These are phyloP conservation scores for Sphaerulina populicola DNA, from an alignment of 2,329 filamentous ascomycete species.

Conservation along the genomic window DNA sequence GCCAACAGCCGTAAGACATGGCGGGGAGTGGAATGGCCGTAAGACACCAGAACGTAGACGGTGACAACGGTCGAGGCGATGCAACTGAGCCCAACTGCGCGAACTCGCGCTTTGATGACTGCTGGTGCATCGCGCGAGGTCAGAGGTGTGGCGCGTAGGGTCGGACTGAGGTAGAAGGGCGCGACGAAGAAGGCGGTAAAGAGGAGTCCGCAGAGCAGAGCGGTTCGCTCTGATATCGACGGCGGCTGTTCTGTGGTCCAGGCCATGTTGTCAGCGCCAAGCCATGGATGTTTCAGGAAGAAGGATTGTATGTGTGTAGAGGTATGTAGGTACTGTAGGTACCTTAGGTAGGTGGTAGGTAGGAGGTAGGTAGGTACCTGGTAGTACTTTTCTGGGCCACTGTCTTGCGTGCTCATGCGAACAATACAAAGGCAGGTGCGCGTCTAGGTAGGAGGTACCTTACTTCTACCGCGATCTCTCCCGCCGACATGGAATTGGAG, in stretches of 20 bases:
- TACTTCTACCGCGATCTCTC: not conserved
- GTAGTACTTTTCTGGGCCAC: no score
- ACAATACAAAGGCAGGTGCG: no score
- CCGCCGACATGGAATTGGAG: no score
- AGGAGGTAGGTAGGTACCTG: no score
- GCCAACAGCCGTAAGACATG: constrained; percentile 63
- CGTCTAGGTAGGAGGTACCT: no score
- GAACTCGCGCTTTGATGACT: constrained; percentile 78
- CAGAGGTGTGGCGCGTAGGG: constrained; percentile 68
- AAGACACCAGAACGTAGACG: constrained; percentile 54
- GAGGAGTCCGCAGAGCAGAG: constrained; percentile 41
- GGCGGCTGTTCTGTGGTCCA: constrained; percentile 16
- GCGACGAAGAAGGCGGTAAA: constrained; percentile 87
- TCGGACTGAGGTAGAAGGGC: constrained; percentile 76
- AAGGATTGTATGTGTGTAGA: no score
- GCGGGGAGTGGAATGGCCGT: constrained; percentile 43
- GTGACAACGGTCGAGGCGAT: constrained; percentile 58
- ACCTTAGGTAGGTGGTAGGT: no score
- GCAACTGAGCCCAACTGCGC: constrained; percentile 70
- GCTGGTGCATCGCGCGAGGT: constrained; percentile 80
- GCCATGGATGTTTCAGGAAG: not conserved
- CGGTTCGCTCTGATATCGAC: constrained; percentile 23
- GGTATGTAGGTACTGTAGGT: no score
- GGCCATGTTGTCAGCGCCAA: constrained; percentile 5
- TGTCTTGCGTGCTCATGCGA: no score